Conservation (phyloP, 768 basidiomycete species). For the Boletus rex-veris region DNA sequence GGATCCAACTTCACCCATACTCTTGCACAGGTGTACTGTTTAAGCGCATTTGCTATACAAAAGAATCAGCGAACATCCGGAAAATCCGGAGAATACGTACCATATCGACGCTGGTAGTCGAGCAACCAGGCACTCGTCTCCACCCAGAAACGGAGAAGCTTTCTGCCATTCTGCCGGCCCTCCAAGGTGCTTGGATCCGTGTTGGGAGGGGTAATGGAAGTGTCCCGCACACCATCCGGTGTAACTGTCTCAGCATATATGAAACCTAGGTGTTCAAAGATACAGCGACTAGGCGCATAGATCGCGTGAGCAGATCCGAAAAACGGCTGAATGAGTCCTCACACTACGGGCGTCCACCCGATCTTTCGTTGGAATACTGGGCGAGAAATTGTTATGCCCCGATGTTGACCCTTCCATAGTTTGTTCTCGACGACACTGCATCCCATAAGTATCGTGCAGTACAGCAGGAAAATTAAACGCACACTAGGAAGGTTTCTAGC, state of each 20-base stretch:
- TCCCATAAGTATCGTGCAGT: neutral
- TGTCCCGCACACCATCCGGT: conserved; percentile 34
- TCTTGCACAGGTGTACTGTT: conserved; percentile 39
- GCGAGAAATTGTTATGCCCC: conserved; percentile 52
- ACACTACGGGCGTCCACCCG: conserved; percentile 64
- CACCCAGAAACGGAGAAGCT: conserved; percentile 76
- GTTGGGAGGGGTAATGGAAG: conserved; percentile 50
- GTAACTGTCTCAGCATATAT: conserved; percentile 20
- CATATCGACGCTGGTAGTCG: conserved; percentile 49
- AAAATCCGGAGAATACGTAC: conserved; percentile 30
- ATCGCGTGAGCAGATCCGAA: conserved; percentile 10
- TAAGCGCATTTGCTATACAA: conserved; percentile 43
- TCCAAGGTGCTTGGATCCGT: conserved; percentile 45
- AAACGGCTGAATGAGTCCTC: conserved; percentile 26
- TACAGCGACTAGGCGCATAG: conserved; percentile 29
- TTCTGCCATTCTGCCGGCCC: conserved; percentile 53
- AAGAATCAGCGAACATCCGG: conserved; percentile 8
- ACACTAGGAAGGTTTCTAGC: conserved; percentile 69
- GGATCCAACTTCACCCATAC: conserved; percentile 52
- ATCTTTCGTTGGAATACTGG: conserved; percentile 58
- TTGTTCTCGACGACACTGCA: conserved; percentile 70
- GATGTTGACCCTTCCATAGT: conserved; percentile 66
- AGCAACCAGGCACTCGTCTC: conserved; percentile 67
- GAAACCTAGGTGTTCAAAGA: conserved; percentile 45
- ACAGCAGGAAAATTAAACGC: conserved; percentile 25